These are phyloP conservation scores for Drechmeria coniospora DNA, from an alignment of 2,329 filamentous ascomycete species.

Conservation along the genomic window DNA sequence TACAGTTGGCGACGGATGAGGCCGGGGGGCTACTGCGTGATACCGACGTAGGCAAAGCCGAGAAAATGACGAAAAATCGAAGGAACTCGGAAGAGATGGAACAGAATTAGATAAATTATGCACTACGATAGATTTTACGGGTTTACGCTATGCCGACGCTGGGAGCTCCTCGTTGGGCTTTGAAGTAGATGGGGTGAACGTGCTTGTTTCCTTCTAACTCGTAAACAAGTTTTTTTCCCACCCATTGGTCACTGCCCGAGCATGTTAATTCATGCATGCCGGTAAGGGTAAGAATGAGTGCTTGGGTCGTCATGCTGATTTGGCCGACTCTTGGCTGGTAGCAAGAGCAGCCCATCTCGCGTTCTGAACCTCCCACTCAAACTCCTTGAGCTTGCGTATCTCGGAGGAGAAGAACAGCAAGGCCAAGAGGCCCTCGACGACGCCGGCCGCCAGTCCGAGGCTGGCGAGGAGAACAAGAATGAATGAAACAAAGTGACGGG, in stretches of 20 bases:
- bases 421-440: constrained; percentile 73
- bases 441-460: constrained; percentile 59
- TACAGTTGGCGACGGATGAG: constrained; percentile 61
- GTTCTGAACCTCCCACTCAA: constrained; percentile 80
- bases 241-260: too few species aligned
- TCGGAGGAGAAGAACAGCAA: constrained; percentile 78
- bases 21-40: constrained; percentile 16
- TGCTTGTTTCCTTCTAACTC: too few species aligned
- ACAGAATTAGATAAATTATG: constrained; percentile 1
- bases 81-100: not conserved
- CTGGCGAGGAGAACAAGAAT: constrained; percentile 65
- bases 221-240: too few species aligned
- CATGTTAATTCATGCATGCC: too few species aligned
- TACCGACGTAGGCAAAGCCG: constrained; percentile 1
- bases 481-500: constrained; percentile 62
- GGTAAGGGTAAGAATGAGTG: too few species aligned
- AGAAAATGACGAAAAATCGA: not conserved
- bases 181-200: too few species aligned
- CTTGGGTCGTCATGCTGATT: constrained; percentile 1
- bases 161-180: too few species aligned
- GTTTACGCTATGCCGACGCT: too few species aligned
- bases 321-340: constrained; percentile 3
- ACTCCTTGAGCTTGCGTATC: constrained; percentile 70
- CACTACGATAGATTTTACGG: not conserved
- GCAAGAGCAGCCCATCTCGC: constrained; percentile 33